Conservation (phyloP, 805 yeast genomes). For the Metschnikowia similis region DNA sequence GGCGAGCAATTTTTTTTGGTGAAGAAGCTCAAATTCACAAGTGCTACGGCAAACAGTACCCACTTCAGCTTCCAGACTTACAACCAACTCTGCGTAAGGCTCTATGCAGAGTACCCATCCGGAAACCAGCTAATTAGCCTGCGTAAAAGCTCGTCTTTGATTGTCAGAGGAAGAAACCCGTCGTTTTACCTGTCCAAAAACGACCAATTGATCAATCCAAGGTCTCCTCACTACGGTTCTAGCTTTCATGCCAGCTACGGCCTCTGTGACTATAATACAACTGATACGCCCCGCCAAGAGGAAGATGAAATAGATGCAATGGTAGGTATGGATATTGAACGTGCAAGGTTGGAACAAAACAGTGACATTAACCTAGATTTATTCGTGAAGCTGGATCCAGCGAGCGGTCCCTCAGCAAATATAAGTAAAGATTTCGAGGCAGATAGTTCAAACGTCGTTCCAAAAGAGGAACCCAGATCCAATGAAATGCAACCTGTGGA, state of each 20-base stretch:
- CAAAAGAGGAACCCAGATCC: background rate
- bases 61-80: constrained; percentile 44
- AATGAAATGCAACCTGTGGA: background rate
- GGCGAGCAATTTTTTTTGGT: constrained; percentile 30
- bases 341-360: background rate
- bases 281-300: background rate
- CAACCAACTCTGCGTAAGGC: constrained; percentile 23
- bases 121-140: constrained; percentile 7
- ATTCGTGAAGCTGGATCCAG: background rate
- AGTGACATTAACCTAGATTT: background rate
- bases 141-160: constrained; percentile 36
- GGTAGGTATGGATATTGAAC: background rate
- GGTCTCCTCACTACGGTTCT: constrained; percentile 9
- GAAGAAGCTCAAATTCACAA: constrained; percentile 45
- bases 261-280: background rate
- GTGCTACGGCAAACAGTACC: constrained; percentile 51
- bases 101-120: constrained; percentile 11
- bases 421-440: background rate
- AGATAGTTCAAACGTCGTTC: background rate
- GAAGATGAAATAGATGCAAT: background rate
- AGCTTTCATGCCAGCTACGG: constrained; percentile 4
- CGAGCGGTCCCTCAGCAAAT: background rate
- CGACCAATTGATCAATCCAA: constrained; percentile 39
- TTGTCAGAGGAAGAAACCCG: constrained; percentile 60
- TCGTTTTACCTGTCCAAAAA: constrained; percentile 53